These are phyloP conservation scores for Tylopilus plumbeoviolaceoides DNA, from an alignment of 768 basidiomycete genomes.

Conservation along the genomic window DNA sequence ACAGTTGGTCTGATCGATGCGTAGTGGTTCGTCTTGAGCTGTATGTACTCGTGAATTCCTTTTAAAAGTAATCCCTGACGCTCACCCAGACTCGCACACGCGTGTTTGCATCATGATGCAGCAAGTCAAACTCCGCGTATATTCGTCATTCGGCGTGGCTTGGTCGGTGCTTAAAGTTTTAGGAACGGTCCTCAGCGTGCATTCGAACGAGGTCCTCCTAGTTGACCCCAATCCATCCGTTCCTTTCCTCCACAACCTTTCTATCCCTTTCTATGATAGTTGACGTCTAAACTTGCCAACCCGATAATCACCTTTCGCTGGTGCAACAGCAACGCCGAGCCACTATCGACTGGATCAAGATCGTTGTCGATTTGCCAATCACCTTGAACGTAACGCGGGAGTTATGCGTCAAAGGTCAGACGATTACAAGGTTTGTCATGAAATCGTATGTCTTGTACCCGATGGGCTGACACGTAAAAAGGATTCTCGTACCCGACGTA, in stretches of 20 bases:
- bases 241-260: background rate
- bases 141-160: background rate
- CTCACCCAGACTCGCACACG: background rate
- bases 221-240: background rate
- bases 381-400: background rate
- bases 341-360: background rate
- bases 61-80: background rate
- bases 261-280: background rate
- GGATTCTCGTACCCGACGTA: background rate
- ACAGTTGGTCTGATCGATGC: conserved; percentile 4
- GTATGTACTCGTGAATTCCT: background rate
- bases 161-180: conserved; percentile 2
- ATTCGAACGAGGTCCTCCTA: background rate
- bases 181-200: conserved; percentile 1
- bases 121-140: background rate
- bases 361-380: background rate
- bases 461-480: background rate
- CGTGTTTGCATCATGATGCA: conserved; percentile 7
- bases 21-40: background rate
- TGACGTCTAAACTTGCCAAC: background rate
- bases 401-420: background rate
- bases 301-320: background rate
- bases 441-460: background rate
- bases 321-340: background rate
- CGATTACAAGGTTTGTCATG: conserved; percentile 10